Base-by-base conservation (phyloP, 176 grass and related monocot species). In the Carex scoparia region DNA sequence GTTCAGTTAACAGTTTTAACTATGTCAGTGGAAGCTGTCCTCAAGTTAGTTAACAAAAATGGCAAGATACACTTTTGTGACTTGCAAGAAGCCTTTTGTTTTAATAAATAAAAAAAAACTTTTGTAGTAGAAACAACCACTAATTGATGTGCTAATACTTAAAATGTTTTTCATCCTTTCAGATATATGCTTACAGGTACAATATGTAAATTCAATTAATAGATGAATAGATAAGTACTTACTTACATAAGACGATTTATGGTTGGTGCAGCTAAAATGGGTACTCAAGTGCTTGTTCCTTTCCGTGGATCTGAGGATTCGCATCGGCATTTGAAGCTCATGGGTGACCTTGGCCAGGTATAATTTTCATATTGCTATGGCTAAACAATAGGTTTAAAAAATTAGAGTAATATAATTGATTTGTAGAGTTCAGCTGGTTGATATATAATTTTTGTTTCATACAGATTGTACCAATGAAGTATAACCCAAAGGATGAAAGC, bases 341-440 rank as follows among this genome's bases (percentile, higher is more conserved):
- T 99, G 96, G 96, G 96, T 79, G 91, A 98, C 77, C 70, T 98
- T 64, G 96, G 93, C 72, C 96, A 98, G 91, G 91, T 98, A 89
- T 66, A 80, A 63, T 1, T 69, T 82, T 80, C 38, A 30, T 66
- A 10, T 82, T 56, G 48, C 4, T 64, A 13, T 38, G 67, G 31
- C 16, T 48, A 10, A 27, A 30, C 2, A 11, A 42, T 82, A 65
- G 14, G 64, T 65, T 37, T 7, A 78, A 33, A 78, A 56, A 12
- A 57, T 58, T 58, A 33, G 27, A 10, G 27, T 58, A 18, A 16
- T 78, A 78, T 16, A 33, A 57, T 32, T 78, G 32, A 37, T 35
- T 77, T 79, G 5, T 79, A 51, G 57, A 79, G 5, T 79, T 9
- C 12, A 58, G 28, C 30, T 79, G 28, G 74, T 79, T 79, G 28